Percentiles rank a stretch among this genome's conserved stretches.
Evolutionary conservation across 306 rosid genomes (phyloP).

Genomic region (Glycine tomentella): DNA sequence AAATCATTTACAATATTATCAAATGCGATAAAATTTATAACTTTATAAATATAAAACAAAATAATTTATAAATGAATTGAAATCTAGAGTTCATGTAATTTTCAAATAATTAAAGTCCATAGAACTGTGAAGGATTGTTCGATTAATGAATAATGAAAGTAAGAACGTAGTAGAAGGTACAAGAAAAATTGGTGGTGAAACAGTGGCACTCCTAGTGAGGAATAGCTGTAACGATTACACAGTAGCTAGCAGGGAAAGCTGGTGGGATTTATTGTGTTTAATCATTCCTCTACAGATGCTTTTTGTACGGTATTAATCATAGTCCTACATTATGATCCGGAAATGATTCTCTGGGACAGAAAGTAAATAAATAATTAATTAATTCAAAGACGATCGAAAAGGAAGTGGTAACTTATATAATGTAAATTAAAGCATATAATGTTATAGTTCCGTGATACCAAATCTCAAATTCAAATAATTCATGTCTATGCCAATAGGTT

Average conservation of each 20-base stretch:
- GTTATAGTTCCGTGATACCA: slow-evolving; percentile 1
- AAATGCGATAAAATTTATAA: not conserved
- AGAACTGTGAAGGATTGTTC: not conserved
- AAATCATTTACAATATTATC: not conserved
- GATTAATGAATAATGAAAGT: not conserved
- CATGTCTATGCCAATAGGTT: not conserved
- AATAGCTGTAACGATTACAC: slow-evolving; percentile 37
- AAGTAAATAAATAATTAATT: slow-evolving; percentile 18
- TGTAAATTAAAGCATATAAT: slow-evolving; percentile 3
- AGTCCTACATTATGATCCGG: slow-evolving; percentile 33
- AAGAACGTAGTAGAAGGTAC: not conserved
- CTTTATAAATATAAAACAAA: not conserved
- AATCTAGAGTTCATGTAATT: slow-evolving; percentile 1
- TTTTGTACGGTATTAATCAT: slow-evolving; percentile 26
- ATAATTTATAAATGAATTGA: slow-evolving; percentile 1
- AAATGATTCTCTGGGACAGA: slow-evolving; percentile 36
- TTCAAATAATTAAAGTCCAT: not conserved
- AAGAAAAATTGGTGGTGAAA: slow-evolving; percentile 8
- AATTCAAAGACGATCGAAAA: slow-evolving; percentile 5
- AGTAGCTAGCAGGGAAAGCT: slow-evolving; percentile 12
- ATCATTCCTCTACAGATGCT: slow-evolving; percentile 31
- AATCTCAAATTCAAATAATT: slow-evolving; percentile 27
- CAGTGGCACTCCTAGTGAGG: slow-evolving; percentile 21
- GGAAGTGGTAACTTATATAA: slow-evolving; percentile 36
- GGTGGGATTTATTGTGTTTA: slow-evolving; percentile 32